Percentiles rank a stretch among this genome's conserved stretches.
phyloP scores from a whole-genome alignment of 352 stramenopile species.

The Globisporangium barbulae region DNA sequence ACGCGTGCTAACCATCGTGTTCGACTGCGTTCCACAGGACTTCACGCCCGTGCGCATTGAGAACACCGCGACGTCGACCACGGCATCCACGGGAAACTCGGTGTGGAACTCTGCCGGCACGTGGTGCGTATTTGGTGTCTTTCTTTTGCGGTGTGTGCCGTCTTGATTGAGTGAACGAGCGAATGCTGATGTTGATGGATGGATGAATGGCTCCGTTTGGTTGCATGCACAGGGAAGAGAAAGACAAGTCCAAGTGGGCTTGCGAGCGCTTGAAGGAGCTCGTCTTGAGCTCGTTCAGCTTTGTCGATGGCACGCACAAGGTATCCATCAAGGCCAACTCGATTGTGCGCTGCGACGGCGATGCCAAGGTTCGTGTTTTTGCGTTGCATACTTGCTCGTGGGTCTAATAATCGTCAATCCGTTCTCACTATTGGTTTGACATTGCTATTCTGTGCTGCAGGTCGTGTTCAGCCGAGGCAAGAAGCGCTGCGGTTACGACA shows the following conservation, averaged over 20 bases:
- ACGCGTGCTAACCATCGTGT: not conserved
- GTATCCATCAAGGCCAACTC: slow-evolving; percentile 57
- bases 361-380: slow-evolving; percentile 59
- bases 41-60: slow-evolving; percentile 77
- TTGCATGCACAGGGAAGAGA: slow-evolving; percentile 57
- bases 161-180: too few relatives aligned
- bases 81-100: slow-evolving; percentile 38
- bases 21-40: slow-evolving; percentile 34
- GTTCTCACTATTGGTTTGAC: not conserved
- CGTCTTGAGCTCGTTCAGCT: slow-evolving; percentile 56
- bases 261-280: slow-evolving; percentile 66
- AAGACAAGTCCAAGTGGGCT: slow-evolving; percentile 81
- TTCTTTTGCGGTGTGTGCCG: not conserved
- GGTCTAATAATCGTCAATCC: too few relatives aligned
- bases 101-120: slow-evolving; percentile 80
- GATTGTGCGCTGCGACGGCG: slow-evolving; percentile 69
- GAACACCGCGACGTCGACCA: slow-evolving; percentile 17
- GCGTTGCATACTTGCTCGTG: not conserved
- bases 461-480: slow-evolving; percentile 80
- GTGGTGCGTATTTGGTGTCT: slow-evolving; percentile 34
- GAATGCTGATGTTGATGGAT: slow-evolving; percentile 2
- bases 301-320: slow-evolving; percentile 43
- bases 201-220: not conserved
- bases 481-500: slow-evolving; percentile 84
- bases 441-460: slow-evolving; percentile 16